A percentile compares a stretch with the other conserved stretches of the same genome.
phyloP scores from a whole-genome alignment of 306 rosid genomes.

The Cotoneaster glaucophyllus region DNA sequence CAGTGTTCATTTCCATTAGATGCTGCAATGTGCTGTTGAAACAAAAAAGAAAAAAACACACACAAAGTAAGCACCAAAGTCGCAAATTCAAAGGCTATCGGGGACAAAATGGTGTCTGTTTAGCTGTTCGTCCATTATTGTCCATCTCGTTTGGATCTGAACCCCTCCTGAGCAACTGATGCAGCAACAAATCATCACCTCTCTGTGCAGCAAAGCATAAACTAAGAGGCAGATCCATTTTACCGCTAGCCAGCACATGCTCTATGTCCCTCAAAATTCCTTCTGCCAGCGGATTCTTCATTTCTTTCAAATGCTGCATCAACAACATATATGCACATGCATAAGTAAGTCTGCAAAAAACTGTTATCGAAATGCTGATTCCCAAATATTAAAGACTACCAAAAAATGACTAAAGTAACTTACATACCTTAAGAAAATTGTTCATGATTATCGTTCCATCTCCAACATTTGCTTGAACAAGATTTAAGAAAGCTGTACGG shows the following conservation, averaged over 20 bases:
- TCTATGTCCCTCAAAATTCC: conserved; percentile 44
- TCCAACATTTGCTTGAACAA: conserved; percentile 58
- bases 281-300: conserved; percentile 32
- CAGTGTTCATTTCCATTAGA: conserved; percentile 46
- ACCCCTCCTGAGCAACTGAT: conserved; percentile 44
- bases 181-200: conserved; percentile 41
- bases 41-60: neutral
- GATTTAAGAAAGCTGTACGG: conserved; percentile 49
- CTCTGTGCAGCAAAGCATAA: conserved; percentile 59
- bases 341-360: neutral
- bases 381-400: neutral
- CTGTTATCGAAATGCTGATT: neutral
- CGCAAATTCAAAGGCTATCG: neutral
- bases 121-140: conserved; percentile 41
- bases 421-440: conserved; percentile 55
- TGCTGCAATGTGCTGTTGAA: conserved; percentile 63
- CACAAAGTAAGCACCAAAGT: neutral
- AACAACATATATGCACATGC: neutral
- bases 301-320: conserved; percentile 44
- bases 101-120: neutral
- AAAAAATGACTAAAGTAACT: neutral
- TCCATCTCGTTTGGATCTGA: conserved; percentile 66
- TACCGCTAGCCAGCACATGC: conserved; percentile 50
- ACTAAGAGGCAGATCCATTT: conserved; percentile 52
- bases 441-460: conserved; percentile 61